phyloP scores from a whole-genome alignment of 179 eudicot genomes.

The Sideroxylon spinosum region DNA sequence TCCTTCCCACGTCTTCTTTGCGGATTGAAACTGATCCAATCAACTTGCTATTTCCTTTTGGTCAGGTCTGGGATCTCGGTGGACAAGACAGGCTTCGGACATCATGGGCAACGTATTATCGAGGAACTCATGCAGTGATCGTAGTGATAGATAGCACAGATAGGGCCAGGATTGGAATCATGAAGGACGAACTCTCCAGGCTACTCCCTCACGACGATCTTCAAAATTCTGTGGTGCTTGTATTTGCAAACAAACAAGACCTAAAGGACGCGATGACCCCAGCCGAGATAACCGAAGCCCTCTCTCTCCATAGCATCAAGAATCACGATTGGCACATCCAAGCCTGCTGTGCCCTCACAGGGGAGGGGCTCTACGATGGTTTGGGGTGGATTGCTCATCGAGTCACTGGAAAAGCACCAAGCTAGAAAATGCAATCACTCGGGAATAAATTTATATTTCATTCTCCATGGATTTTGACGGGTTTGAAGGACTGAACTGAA shows the following conservation, averaged over 20 bases:
- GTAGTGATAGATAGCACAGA: conserved; percentile 98
- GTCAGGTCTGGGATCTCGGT: conserved; percentile 95
- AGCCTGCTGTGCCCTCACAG: conserved; percentile 80
- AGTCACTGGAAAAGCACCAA: conserved; percentile 78
- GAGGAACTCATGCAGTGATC: conserved; percentile 93
- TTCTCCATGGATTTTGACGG: background rate
- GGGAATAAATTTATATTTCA: no score
- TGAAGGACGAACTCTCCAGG: conserved; percentile 87
- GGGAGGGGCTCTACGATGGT: conserved; percentile 96
- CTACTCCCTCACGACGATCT: conserved; percentile 89
- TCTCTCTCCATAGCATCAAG: conserved; percentile 86
- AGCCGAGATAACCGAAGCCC: conserved; percentile 90
- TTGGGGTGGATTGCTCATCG: conserved; percentile 91
- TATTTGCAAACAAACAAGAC: conserved; percentile 94
- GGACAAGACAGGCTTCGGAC: conserved; percentile 97
- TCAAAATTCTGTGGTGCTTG: conserved; percentile 62
- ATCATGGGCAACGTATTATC: conserved; percentile 95
- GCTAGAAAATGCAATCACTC: conserved; percentile 26
- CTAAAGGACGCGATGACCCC: conserved; percentile 90
- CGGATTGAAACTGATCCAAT: background rate
- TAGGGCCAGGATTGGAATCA: conserved; percentile 73
- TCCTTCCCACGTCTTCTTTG: background rate
- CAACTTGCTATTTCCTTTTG: background rate
- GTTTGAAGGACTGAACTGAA: background rate
- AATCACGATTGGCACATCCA: conserved; percentile 98